Base-by-base conservation (phyloP, 352 stramenopile genomes). In the Phytophthora lateralis region DNA sequence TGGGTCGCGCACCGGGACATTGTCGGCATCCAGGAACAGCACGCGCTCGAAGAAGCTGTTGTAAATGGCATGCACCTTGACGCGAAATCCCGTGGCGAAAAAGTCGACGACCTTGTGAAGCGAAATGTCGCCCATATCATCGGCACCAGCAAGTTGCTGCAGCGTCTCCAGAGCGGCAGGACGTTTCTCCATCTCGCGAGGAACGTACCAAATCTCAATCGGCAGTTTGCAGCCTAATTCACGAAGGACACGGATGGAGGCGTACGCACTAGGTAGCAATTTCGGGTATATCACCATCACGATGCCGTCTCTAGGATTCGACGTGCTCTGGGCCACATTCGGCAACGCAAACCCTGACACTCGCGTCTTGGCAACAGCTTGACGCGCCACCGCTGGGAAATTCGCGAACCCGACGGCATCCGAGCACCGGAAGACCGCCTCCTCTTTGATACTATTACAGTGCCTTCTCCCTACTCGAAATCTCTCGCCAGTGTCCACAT, bases 11-110 rank as follows among this genome's bases (percentile, higher is more conserved):
- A 72, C 76, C 0, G 73, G 75, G 6, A 75, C 54, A 47, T 86
- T 88, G 37, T 86, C 78, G 15, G 75, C 70, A 58, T 86, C 78
- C 12, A 88, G 50, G 49, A 86, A 81, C 32, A 86, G 32, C 39
- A 85, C 46, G 3, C 75, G 61, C 3, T 73, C 62, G 26, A 86
- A 57, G 10, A 73, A 63, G 9, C 60, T 80, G 42, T 82, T 66
- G 55, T 69, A 60, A 27, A 88, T 69, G 15, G 74, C 74, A 39
- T 83, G 55, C 4, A 82, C 59, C 49, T 88, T 88, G 44, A 71
- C 60, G 20, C 70, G 62, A 57, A 86, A 88, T 27, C 69, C 60
- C 0, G 49, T 66, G 6, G 79, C 74, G 20, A 55, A n/a, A 4
- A 47, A 38, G 27, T 73, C 58, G 2, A n/a, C 7, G 37, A 83